Base-by-base conservation (phyloP, 2,329 filamentous ascomycete genomes). In the Aurifilum marmelostoma region DNA sequence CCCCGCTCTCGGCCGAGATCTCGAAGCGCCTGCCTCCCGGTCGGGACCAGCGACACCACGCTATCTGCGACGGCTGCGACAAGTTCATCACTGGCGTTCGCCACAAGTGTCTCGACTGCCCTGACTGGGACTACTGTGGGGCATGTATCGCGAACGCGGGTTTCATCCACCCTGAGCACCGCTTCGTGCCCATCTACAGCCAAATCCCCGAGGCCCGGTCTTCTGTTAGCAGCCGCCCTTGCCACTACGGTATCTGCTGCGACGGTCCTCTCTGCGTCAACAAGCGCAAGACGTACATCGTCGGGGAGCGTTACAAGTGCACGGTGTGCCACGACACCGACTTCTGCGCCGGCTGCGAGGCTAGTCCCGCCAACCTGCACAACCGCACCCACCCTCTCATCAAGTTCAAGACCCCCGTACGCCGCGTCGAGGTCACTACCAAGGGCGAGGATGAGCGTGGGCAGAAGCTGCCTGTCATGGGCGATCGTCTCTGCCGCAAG, bases 361-460 rank as follows among this genome's bases (percentile, higher is more conserved):
- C 95, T 63, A 89, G 89, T 75, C 96, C 96, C 9, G 84, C 85
- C 72, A 95, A 97, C 79, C 84, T 83, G 29, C 96, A 99, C 84
- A 97, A 98, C 84, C 90, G 89, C 80, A 97, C 94, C n/a, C 96
- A 99, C 76, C 96, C 96, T 37, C 84, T 99, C 74, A 94, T 99
- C 84, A 97, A 97, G 83, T 94, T 99, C 84, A 97, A 93, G 86
- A 97, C 92, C 2, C 92, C 95, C 12, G 91, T 99, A 63, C 92
- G 93, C 73, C 91, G 92, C 74, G 92, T 97, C 47, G 94, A 88
- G 71, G 92, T 99, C 65, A 94, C 89, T 63, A 98, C 95, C 11
- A 85, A 91, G 72, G 91, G 91, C 66, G 93, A 97, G 80, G 89
- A 93, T 74, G 87, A 86, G 69, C 83, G 89, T 73, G 91, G 91